Evolutionary conservation across 192 early-diverging fungal species (phyloP), one percentile per base, ranked within the genome.

Genomic region (Coemansia aciculifera): DNA sequence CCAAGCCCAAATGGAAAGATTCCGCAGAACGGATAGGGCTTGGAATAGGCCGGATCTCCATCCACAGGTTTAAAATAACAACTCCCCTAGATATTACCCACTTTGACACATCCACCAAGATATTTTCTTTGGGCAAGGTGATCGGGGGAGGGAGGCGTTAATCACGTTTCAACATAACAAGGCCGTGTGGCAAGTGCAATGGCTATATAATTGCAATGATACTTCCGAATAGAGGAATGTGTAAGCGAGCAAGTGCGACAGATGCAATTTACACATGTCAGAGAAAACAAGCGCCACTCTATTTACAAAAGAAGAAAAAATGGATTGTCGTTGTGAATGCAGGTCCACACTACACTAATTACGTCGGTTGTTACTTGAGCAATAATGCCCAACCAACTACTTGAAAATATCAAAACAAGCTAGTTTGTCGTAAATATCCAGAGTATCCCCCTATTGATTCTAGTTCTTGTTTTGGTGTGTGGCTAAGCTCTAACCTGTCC

Each of bases 321-420:
- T 32, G 17, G 0, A 48, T 48, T 48, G 8, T 29, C 17, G 5
- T 17, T 57, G 31, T 17, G 15, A 57, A 57, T 57, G 27, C 54
- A 57, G 54, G 54, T 57, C 17, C 54, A 17, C 13, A 57, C 31
- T 17, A 57, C 54, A 31, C 54, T 57, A 57, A 57, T 57, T 32
- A 57, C 29, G 29, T 57, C 32, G 54, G 27, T 34, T 32, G 52
- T 56, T 15, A 5, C 13, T 5, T 13, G 3, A 15, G 13, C 23
- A 34, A 34, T 29, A 34, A 34, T 57, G 54, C 21, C 2, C 6
- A 51, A 5, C 21, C 7, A 51, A 24, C 19, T 11, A 27, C 13
- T 27, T 19, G 5, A 32, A 29, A 57, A 57, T 34, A 31, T 32
- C 54, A 32, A 32, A 17, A 57, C 54, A 57, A 57, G 15, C 27